These are phyloP conservation scores for Aspergillus brunneoviolaceus DNA, from an alignment of 2,329 filamentous ascomycete genomes.

Conservation along the genomic window DNA sequence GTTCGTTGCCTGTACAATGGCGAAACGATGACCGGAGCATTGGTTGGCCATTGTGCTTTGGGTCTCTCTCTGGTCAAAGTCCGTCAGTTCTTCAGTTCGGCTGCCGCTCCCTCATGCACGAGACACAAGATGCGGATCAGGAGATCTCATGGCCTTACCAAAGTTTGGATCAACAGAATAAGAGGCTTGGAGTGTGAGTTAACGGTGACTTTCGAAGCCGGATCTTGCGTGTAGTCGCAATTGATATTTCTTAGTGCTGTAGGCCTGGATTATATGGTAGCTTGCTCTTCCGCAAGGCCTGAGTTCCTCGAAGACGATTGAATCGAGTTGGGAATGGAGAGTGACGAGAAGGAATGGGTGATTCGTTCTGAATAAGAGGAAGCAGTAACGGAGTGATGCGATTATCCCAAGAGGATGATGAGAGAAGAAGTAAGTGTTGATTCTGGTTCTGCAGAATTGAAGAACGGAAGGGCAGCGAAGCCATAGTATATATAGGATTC, in stretches of 20 bases:
- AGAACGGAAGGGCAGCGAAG: conserved; percentile 9
- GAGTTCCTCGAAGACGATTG: neutral
- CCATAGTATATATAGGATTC: conserved; percentile 26
- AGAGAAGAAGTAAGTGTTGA: neutral
- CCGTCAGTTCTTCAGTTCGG: neutral
- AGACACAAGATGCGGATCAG: neutral
- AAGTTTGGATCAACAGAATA: neutral
- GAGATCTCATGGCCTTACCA: neutral
- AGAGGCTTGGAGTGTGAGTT: neutral
- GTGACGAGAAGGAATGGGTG: neutral
- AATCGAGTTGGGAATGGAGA: neutral
- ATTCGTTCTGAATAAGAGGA: neutral
- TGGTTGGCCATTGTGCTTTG: conserved; percentile 38
- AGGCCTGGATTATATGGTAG: neutral
- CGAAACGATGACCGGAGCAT: conserved; percentile 40
- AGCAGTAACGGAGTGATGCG: neutral
- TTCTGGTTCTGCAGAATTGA: conserved; percentile 12
- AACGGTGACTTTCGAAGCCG: neutral
- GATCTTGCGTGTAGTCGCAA: neutral
- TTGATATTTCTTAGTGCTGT: neutral
- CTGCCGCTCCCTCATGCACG: neutral
- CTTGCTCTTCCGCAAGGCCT: neutral
- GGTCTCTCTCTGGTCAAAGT: neutral
- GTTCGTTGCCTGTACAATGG: conserved; percentile 42
- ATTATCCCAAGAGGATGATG: neutral